phyloP scores from a whole-genome alignment of 257 asterid species.

The Striga asiatica region DNA sequence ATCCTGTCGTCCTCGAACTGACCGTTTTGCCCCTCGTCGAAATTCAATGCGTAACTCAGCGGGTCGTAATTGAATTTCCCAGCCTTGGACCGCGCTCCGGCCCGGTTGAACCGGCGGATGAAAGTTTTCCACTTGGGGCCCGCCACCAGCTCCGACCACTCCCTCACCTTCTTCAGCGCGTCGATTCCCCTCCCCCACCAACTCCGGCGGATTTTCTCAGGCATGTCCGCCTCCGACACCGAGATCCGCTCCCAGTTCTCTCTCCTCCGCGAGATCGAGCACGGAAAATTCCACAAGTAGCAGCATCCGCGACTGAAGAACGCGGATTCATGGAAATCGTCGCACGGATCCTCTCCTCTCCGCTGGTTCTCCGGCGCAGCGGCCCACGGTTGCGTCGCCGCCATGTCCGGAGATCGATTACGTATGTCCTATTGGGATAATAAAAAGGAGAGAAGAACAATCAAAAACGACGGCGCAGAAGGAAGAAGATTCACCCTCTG shows the following conservation, averaged over 20 bases:
- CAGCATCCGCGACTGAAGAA: conserved; percentile 44
- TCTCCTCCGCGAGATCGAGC: conserved; percentile 26
- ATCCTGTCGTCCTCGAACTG: conserved; percentile 42
- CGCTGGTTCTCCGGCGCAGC: conserved; percentile 20
- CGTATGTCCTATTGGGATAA: too few species aligned
- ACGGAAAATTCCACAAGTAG: conserved; percentile 39
- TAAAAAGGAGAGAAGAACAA: too few species aligned
- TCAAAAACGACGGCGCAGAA: too few species aligned
- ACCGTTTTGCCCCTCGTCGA: conserved; percentile 46
- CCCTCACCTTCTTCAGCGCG: conserved; percentile 49
- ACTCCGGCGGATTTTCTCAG: too few species aligned
- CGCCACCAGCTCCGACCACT: conserved; percentile 80
- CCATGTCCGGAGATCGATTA: conserved; percentile 13
- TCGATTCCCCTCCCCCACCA: conserved; percentile 38
- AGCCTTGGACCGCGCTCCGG: conserved; percentile 24
- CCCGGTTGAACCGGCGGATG: conserved; percentile 56
- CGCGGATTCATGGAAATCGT: conserved; percentile 26
- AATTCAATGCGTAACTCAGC: conserved; percentile 63
- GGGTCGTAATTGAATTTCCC: conserved; percentile 73
- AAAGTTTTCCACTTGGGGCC: conserved; percentile 96
- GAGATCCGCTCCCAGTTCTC: conserved; percentile 53
- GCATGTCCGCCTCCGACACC: conserved; percentile 32
- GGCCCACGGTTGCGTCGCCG: conserved; percentile 12
- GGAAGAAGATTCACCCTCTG: too few species aligned
- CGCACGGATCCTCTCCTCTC: conserved; percentile 16